Percentiles rank a stretch among this genome's conserved stretches.
These are phyloP conservation scores for Solanum clarkiae DNA, from an alignment of 257 asterid genomes.

Conservation along the genomic window DNA sequence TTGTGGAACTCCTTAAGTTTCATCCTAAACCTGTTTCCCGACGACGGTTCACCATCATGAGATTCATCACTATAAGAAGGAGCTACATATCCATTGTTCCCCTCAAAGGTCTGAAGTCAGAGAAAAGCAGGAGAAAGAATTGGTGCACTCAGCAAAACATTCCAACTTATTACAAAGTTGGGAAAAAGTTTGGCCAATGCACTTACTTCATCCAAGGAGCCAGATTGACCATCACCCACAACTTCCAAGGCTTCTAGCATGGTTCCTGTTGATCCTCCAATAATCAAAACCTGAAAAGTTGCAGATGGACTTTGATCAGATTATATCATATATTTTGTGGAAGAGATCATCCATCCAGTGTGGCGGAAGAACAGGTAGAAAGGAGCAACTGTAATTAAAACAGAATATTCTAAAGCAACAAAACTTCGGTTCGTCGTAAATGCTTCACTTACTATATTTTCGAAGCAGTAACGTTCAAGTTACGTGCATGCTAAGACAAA, in stretches of 20 bases:
- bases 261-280: slow-evolving; percentile 99
- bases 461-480: not conserved
- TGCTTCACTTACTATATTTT: not conserved
- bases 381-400: not conserved
- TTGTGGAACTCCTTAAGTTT: slow-evolving; percentile 79
- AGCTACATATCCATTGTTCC: slow-evolving; percentile 60
- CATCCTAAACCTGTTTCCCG: slow-evolving; percentile 86
- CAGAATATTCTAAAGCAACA: not conserved
- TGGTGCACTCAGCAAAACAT: not conserved
- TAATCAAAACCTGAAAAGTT: slow-evolving; percentile 69
- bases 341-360: not conserved
- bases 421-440: not conserved
- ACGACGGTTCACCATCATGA: slow-evolving; percentile 71
- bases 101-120: slow-evolving; percentile 57
- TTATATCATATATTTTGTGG: not conserved
- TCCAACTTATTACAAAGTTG: not conserved
- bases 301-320: not conserved
- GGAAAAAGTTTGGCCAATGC: not conserved
- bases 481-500: not conserved
- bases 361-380: not conserved
- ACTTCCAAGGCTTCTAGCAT: slow-evolving; percentile 94
- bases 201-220: slow-evolving; percentile 67
- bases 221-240: slow-evolving; percentile 72
- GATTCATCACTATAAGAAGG: slow-evolving; percentile 47
- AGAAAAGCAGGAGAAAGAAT: not conserved